Conservation (phyloP, 441 rosid genomes). For the Bruguiera hainesii region DNA sequence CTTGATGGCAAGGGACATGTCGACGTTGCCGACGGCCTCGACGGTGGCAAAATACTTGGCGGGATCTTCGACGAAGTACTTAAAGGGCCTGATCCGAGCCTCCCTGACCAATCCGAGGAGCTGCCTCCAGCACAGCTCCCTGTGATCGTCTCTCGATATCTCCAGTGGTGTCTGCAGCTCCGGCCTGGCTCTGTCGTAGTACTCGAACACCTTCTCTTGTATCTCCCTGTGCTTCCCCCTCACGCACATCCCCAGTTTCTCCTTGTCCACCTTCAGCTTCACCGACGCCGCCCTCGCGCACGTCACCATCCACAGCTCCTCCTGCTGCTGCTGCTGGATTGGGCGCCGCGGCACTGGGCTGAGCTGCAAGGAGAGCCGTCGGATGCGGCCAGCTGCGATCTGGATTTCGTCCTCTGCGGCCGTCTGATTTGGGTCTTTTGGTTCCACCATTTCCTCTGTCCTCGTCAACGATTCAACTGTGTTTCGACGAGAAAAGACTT, state of each 20-base stretch:
- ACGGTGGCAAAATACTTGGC: conserved; percentile 66
- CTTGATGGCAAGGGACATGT: conserved; percentile 86
- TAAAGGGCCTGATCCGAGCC: conserved; percentile 67
- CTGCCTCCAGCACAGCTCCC: conserved; percentile 88
- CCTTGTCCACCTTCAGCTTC: conserved; percentile 50
- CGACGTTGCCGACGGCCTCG: conserved; percentile 84
- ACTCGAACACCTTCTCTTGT: conserved; percentile 60
- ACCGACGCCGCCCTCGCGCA: conserved; percentile 36
- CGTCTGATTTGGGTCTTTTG: conserved; percentile 21
- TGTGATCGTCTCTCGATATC: conserved; percentile 67
- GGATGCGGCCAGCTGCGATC: conserved; percentile 47
- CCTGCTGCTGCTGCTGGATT: neutral
- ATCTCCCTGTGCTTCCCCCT: conserved; percentile 68
- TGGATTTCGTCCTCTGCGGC: conserved; percentile 32
- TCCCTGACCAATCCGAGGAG: conserved; percentile 63
- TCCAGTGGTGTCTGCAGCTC: conserved; percentile 85
- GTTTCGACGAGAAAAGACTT: no score
- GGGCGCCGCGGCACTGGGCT: conserved; percentile 24
- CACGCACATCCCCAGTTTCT: conserved; percentile 52
- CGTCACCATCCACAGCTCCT: conserved; percentile 27
- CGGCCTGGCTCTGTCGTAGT: conserved; percentile 52
- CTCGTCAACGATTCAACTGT: no score
- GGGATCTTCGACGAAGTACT: conserved; percentile 68
- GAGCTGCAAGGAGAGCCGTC: conserved; percentile 53
- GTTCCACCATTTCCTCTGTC: conserved; percentile 22